Evolutionary conservation across 345 rosid species (phyloP).

Genomic region (Gossypium herbaceum): DNA sequence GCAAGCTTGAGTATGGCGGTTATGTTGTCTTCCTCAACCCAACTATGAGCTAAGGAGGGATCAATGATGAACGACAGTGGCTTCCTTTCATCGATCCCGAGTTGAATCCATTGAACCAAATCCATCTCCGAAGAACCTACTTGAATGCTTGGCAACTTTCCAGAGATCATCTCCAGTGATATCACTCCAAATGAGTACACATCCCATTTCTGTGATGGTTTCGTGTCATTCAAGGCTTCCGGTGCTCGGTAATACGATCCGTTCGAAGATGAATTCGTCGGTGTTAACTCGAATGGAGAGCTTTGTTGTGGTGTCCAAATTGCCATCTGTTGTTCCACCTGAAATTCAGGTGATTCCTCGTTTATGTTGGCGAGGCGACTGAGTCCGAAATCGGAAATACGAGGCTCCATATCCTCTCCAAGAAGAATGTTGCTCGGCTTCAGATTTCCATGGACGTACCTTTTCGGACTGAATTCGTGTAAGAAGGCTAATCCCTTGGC

Average conservation of each 20-base stretch:
- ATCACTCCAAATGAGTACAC: slow-evolving; percentile 86
- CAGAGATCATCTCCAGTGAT: slow-evolving; percentile 70
- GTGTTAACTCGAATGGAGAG: slow-evolving; percentile 45
- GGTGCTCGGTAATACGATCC: slow-evolving; percentile 68
- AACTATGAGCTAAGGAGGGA: slow-evolving; percentile 46
- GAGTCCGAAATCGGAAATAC: slow-evolving; percentile 73
- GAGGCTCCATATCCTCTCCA: slow-evolving; percentile 66
- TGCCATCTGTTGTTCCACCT: slow-evolving; percentile 29
- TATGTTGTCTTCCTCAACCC: slow-evolving; percentile 57
- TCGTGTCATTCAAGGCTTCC: slow-evolving; percentile 53
- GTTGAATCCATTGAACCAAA: slow-evolving; percentile 70
- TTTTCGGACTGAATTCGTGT: slow-evolving; percentile 72
- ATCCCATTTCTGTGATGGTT: slow-evolving; percentile 98
- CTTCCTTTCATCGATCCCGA: slow-evolving; percentile 51
- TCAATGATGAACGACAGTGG: slow-evolving; percentile 63
- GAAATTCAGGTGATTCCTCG: slow-evolving; percentile 34
- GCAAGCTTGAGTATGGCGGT: slow-evolving; percentile 52
- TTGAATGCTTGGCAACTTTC: slow-evolving; percentile 53
- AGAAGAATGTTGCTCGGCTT: slow-evolving; percentile 78
- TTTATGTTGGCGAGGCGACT: slow-evolving; percentile 59
- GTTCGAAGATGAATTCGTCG: slow-evolving; percentile 34
- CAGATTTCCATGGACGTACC: slow-evolving; percentile 79
- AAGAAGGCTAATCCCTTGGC: slow-evolving; percentile 74
- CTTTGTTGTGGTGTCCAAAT: slow-evolving; percentile 37
- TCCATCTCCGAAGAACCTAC: slow-evolving; percentile 43